Evolutionary conservation across 192 early-diverging fungal species (phyloP).

Genomic region (Powellomyces hirtus): DNA sequence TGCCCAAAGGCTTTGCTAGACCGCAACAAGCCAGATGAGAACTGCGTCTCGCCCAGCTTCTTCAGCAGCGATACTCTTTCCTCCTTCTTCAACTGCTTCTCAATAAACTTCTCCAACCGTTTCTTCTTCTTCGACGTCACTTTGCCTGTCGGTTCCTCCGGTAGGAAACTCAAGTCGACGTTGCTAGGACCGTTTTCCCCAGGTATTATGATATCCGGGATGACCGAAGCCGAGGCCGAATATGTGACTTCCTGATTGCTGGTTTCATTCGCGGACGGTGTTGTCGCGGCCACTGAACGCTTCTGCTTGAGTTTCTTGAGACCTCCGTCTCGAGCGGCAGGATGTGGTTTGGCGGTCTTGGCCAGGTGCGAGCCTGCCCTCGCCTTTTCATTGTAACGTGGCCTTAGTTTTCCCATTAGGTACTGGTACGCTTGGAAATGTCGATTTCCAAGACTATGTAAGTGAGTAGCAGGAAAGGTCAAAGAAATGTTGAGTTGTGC

Average conservation of each 20-base stretch:
- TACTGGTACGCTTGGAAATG: too few relatives aligned
- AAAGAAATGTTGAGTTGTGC: too few relatives aligned
- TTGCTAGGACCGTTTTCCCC: constrained; percentile 3
- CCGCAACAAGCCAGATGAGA: constrained; percentile 37
- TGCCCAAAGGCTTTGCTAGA: constrained; percentile 45
- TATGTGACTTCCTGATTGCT: constrained; percentile 1
- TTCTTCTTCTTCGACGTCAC: constrained; percentile 55
- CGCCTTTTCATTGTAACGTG: constrained; percentile 49
- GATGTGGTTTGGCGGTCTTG: constrained; percentile 34
- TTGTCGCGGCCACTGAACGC: background rate
- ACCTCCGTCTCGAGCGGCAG: constrained; percentile 26
- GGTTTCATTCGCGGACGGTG: background rate
- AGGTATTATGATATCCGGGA: constrained; percentile 1
- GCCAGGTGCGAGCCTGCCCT: constrained; percentile 30
- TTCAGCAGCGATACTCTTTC: constrained; percentile 46
- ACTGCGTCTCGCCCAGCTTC: constrained; percentile 43
- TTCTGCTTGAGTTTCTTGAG: constrained; percentile 5
- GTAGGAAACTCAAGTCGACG: background rate
- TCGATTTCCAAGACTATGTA: too few relatives aligned
- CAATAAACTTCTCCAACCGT: constrained; percentile 57
- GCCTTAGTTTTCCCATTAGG: constrained; percentile 36
- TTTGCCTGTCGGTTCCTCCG: constrained; percentile 32
- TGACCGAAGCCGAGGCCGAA: background rate
- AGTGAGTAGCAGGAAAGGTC: too few relatives aligned
- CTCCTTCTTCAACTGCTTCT: constrained; percentile 60